These are phyloP conservation scores for Coccomyxa subellipsoidea DNA, from an alignment of 163 green algal species.

Conservation along the genomic window DNA sequence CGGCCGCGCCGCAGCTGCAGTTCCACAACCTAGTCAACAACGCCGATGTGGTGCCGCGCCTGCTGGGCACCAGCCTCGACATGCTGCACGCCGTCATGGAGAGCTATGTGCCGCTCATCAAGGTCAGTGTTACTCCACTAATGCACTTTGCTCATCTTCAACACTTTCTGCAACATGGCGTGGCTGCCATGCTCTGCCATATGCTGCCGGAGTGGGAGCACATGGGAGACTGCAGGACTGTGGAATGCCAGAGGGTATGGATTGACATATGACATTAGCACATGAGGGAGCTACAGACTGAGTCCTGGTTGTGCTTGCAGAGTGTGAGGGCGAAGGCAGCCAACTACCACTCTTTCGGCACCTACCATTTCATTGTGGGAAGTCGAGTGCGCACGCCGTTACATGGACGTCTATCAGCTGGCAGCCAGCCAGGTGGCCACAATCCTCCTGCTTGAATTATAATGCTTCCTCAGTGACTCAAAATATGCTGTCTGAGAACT, in stretches of 20 bases:
- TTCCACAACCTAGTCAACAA: conserved; percentile 38
- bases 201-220: no score
- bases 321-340: conserved; percentile 2
- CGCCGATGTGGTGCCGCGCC: conserved; percentile 26
- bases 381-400: neutral
- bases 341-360: conserved; percentile 27
- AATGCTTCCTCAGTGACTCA: neutral
- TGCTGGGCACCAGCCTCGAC: conserved; percentile 25
- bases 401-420: neutral
- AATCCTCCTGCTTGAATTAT: neutral
- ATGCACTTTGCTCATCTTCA: neutral
- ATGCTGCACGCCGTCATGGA: conserved; percentile 17
- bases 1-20: conserved; percentile 10
- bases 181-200: no score
- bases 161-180: neutral
- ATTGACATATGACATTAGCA: neutral
- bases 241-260: neutral
- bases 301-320: conserved; percentile 14
- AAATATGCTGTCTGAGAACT: neutral
- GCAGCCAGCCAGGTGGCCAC: neutral
- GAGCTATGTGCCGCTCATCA: conserved; percentile 20
- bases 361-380: conserved; percentile 32
- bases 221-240: no score
- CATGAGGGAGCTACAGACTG: no score
- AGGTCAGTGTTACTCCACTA: conserved; percentile 1